Percentiles rank a stretch among this genome's conserved stretches.
Evolutionary conservation across 306 rosid species (phyloP).

Genomic region (Acacia melanoxylon): DNA sequence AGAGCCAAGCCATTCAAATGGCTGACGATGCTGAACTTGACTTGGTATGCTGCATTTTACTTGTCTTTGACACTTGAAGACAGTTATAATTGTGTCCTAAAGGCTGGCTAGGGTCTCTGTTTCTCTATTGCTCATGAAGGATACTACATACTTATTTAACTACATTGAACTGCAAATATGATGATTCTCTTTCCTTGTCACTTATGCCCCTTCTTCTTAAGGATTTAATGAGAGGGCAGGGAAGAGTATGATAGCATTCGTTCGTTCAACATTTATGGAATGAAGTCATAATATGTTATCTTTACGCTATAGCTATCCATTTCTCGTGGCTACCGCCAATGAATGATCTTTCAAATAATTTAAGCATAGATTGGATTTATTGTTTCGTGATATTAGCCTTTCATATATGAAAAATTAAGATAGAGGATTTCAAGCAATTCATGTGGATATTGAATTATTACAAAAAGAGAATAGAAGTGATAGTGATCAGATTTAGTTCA

Average conservation of each 20-base stretch:
- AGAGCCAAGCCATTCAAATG: conserved; percentile 64
- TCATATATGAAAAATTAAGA: background rate
- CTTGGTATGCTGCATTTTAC: conserved; percentile 49
- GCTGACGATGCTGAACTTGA: conserved; percentile 85
- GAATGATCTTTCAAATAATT: background rate
- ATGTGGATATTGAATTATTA: background rate
- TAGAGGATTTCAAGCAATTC: conserved; percentile 6
- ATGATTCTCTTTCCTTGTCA: background rate
- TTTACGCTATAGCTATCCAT: background rate
- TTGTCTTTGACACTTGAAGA: background rate
- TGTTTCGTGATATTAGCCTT: background rate
- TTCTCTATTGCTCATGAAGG: background rate
- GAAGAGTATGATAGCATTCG: background rate
- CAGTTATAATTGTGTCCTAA: background rate
- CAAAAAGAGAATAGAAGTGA: background rate
- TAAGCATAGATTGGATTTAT: background rate
- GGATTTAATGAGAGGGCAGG: background rate
- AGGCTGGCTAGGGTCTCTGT: background rate
- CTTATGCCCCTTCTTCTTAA: background rate
- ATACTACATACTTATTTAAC: background rate
- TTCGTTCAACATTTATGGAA: background rate
- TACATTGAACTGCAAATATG: background rate
- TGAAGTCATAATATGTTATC: background rate
- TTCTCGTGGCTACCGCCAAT: background rate
- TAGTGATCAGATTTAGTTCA: background rate